phyloP scores from a whole-genome alignment of 1,284 basidiomycete species.

The Apiotrichum akiyoshidainum region DNA sequence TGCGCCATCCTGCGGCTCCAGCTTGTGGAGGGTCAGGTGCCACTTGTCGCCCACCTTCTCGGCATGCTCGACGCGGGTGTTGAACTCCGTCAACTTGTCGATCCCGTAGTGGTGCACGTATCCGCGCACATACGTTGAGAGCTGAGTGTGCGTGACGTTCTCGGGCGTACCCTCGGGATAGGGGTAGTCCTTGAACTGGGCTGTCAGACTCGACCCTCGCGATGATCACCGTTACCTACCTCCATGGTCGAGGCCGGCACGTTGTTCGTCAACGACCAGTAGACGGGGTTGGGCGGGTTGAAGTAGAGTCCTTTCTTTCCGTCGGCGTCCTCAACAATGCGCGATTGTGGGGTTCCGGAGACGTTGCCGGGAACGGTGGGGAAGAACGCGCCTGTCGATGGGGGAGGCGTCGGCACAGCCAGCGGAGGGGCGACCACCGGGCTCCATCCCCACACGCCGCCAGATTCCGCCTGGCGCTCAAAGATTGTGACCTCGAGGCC shows the following conservation, averaged over 20 bases:
- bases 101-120: conserved; percentile 51
- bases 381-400: conserved; percentile 51
- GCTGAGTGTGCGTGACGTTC: conserved; percentile 24
- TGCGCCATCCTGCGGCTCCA: conserved; percentile 51
- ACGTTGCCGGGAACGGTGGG: not conserved
- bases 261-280: conserved; percentile 53
- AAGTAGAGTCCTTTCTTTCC: conserved; percentile 39
- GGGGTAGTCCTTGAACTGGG: conserved; percentile 32
- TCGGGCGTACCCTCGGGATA: conserved; percentile 26
- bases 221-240: not conserved
- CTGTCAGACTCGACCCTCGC: not conserved
- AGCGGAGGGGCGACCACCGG: conserved; percentile 51
- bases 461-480: conserved; percentile 53
- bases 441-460: conserved; percentile 56
- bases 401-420: conserved; percentile 53
- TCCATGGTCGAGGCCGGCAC: conserved; percentile 49
- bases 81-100: conserved; percentile 50
- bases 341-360: conserved; percentile 20
- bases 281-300: conserved; percentile 53
- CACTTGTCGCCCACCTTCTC: conserved; percentile 25
- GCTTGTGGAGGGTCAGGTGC: conserved; percentile 35
- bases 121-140: conserved; percentile 33
- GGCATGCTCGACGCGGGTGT: conserved; percentile 56
- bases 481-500: conserved; percentile 54
- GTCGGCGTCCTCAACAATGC: conserved; percentile 41